Percentiles rank a stretch among this genome's conserved stretches.
Conservation (phyloP, 371 early-diverging fungal species). For the Gilbertella persicaria region DNA sequence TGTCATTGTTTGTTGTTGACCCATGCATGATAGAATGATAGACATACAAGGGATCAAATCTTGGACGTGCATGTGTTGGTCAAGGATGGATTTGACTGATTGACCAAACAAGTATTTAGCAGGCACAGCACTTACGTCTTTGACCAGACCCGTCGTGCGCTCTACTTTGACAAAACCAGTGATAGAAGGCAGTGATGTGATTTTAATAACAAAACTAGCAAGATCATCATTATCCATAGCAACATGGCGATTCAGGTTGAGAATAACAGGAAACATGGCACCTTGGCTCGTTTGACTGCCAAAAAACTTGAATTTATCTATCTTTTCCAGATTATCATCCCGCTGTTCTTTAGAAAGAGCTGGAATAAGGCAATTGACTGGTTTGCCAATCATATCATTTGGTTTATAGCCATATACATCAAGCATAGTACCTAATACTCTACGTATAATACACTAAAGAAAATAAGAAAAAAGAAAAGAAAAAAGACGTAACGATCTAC, state of each 20-base stretch:
- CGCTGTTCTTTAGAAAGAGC: conserved; percentile 26
- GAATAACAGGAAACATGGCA: conserved; percentile 62
- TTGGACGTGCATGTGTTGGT: conserved; percentile 38
- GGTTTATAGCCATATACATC: conserved; percentile 51
- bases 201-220: conserved; percentile 33
- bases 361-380: conserved; percentile 46
- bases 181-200: conserved; percentile 66
- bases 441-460: conserved; percentile 45
- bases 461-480: not conserved
- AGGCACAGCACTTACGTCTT: conserved; percentile 60
- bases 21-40: conserved; percentile 5
- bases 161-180: conserved; percentile 62
- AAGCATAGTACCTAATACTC: conserved; percentile 46
- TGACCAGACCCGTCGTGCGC: conserved; percentile 47
- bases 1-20: conserved; percentile 26
- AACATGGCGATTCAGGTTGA: conserved; percentile 39
- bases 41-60: conserved; percentile 62
- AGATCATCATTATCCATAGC: conserved; percentile 13
- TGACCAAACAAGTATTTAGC: conserved; percentile 71
- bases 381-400: conserved; percentile 41
- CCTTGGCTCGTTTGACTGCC: conserved; percentile 61
- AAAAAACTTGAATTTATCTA: conserved; percentile 63
- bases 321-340: conserved; percentile 38
- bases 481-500: conserved; percentile 1
- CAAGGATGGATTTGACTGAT: conserved; percentile 43